These are phyloP conservation scores for Anisodus acutangulus DNA, from an alignment of 257 asterid genomes.

Conservation along the genomic window DNA sequence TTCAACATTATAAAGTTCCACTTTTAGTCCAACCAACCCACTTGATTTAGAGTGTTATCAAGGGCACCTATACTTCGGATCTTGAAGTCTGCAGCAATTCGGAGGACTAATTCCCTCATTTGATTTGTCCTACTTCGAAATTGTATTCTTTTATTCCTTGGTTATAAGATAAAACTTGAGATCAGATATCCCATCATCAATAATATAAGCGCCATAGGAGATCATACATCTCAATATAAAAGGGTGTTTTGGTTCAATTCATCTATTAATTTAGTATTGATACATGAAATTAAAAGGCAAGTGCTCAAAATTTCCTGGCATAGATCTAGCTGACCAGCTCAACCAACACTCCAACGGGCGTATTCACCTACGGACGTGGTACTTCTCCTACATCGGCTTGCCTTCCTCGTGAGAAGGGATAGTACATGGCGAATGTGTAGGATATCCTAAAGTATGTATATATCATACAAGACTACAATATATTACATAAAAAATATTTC, in stretches of 20 bases:
- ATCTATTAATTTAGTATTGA: neutral
- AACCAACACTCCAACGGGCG: neutral
- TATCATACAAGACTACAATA: too few species aligned
- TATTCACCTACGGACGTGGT: neutral
- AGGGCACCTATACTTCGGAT: neutral
- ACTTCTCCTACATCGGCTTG: neutral
- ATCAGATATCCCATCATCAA: neutral
- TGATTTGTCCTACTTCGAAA: neutral
- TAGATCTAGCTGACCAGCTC: neutral
- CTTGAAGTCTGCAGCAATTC: neutral
- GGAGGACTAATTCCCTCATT: neutral
- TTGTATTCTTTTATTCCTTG: neutral
- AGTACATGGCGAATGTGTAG: neutral
- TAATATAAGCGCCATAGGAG: neutral
- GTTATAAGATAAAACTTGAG: too few species aligned
- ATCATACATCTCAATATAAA: neutral
- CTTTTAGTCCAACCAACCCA: neutral
- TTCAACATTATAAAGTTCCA: neutral
- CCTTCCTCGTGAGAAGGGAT: neutral
- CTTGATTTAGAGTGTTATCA: neutral
- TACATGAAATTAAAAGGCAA: too few species aligned
- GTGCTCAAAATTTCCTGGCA: neutral
- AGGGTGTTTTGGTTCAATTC: neutral
- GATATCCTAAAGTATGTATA: neutral
- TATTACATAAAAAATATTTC: too few species aligned